Percentiles rank a stretch among this genome's conserved stretches.
Evolutionary conservation across 192 early-diverging fungal species (phyloP).

Genomic region (Chytriomyces sp.): DNA sequence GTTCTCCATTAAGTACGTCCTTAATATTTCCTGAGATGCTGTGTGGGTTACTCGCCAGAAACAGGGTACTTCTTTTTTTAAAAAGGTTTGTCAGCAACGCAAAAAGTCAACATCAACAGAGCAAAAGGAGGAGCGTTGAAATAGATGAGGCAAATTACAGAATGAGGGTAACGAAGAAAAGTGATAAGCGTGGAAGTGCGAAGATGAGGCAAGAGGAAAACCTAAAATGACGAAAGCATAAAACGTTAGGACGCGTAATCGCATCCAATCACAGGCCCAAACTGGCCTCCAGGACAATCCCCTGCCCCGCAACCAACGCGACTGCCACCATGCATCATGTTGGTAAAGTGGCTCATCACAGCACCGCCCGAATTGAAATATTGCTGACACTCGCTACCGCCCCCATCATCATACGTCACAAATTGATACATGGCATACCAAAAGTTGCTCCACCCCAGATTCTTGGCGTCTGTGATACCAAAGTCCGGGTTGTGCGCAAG

Average conservation of each 20-base stretch:
- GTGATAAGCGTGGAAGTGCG: too few species aligned
- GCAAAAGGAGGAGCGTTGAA: background rate
- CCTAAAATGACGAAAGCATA: background rate
- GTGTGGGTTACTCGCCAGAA: too few species aligned
- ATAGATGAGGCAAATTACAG: background rate
- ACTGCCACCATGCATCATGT: background rate
- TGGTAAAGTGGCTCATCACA: background rate
- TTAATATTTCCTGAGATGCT: too few species aligned
- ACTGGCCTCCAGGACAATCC: constrained; percentile 5
- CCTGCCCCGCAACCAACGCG: background rate
- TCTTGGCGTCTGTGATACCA: constrained; percentile 2
- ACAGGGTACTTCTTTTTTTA: too few species aligned
- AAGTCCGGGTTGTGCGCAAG: constrained; percentile 15
- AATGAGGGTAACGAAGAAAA: background rate
- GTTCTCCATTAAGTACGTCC: too few species aligned
- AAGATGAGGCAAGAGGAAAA: background rate
- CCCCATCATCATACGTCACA: constrained; percentile 12
- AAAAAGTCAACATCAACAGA: too few species aligned
- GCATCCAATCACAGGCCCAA: constrained; percentile 9
- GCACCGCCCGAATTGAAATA: background rate
- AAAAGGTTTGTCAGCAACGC: too few species aligned
- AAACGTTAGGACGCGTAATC: constrained; percentile 7
- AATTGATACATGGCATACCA: background rate
- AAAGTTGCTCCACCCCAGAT: constrained; percentile 13
- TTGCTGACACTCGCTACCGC: constrained; percentile 15